Evolutionary conservation across 306 rosid genomes (phyloP).

Genomic region (Fragaria iinumae): DNA sequence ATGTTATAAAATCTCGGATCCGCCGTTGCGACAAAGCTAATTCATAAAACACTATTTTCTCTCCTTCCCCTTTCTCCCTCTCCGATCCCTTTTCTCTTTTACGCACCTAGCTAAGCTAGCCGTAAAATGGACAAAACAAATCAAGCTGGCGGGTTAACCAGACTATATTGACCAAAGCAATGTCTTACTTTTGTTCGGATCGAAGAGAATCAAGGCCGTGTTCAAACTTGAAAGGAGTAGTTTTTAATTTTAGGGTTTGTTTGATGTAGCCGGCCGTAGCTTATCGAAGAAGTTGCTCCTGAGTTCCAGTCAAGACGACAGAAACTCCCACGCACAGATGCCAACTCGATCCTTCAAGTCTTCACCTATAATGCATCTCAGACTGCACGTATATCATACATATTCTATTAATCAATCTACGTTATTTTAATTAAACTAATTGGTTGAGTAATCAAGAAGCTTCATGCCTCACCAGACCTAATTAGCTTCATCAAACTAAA

Average conservation of each 20-base stretch:
- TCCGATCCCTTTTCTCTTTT: too few relatives aligned
- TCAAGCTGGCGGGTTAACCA: too few relatives aligned
- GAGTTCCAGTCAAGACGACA: constrained; percentile 2
- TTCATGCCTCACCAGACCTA: constrained; percentile 1
- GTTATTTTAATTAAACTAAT: background rate
- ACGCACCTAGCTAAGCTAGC: too few relatives aligned
- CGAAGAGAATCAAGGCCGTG: background rate
- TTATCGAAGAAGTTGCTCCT: background rate
- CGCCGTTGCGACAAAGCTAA: too few relatives aligned
- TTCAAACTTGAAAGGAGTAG: background rate
- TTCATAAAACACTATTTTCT: too few relatives aligned
- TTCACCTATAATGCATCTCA: background rate
- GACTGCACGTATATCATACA: background rate
- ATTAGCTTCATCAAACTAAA: background rate
- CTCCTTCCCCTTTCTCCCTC: too few relatives aligned
- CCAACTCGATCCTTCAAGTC: background rate
- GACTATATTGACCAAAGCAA: too few relatives aligned
- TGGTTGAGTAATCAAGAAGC: constrained; percentile 10
- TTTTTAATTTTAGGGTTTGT: background rate
- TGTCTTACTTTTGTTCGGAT: background rate
- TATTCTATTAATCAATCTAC: background rate
- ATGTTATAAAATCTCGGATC: too few relatives aligned
- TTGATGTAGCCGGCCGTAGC: background rate
- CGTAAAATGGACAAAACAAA: too few relatives aligned
- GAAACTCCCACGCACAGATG: background rate